Conservation (phyloP, 495 filamentous ascomycete genomes). For the Aspergillus coremiiformis region DNA sequence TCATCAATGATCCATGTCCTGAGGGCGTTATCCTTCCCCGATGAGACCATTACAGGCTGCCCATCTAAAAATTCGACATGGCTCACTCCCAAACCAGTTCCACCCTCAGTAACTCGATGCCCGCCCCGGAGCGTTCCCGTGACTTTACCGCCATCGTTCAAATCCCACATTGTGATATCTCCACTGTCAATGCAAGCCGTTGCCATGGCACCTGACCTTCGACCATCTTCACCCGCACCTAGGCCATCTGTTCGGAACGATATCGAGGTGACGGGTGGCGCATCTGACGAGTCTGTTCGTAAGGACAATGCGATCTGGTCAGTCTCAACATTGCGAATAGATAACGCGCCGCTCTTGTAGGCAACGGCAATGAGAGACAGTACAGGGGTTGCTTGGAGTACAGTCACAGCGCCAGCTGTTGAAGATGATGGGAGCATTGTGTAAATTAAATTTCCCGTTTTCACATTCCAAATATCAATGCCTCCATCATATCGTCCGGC, state of each 20-base stretch:
- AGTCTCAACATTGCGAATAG: slow-evolving; percentile 70
- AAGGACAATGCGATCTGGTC: slow-evolving; percentile 64
- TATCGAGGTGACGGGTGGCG: slow-evolving; percentile 63
- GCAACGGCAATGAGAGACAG: slow-evolving; percentile 83
- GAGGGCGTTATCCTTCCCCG: slow-evolving; percentile 85
- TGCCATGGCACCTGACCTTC: slow-evolving; percentile 75
- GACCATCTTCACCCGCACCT: slow-evolving; percentile 83
- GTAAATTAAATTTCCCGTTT: slow-evolving; percentile 80
- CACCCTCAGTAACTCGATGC: slow-evolving; percentile 60
- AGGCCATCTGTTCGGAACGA: slow-evolving; percentile 87
- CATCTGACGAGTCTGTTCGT: slow-evolving; percentile 46
- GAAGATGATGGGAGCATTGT: slow-evolving; percentile 65
- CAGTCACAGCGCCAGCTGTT: slow-evolving; percentile 66
- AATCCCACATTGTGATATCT: slow-evolving; percentile 92
- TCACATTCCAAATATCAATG: slow-evolving; percentile 96
- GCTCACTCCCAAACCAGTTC: slow-evolving; percentile 55
- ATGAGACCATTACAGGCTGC: slow-evolving; percentile 82
- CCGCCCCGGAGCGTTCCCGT: slow-evolving; percentile 76
- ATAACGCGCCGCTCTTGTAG: slow-evolving; percentile 67
- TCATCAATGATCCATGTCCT: slow-evolving; percentile 95
- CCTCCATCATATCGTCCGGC: slow-evolving; percentile 78
- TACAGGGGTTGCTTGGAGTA: slow-evolving; percentile 72
- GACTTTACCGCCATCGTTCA: slow-evolving; percentile 77
- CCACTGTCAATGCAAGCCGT: slow-evolving; percentile 64
- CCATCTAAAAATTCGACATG: slow-evolving; percentile 86